These are phyloP conservation scores for Penicillium aurantiogriseum DNA, from an alignment of 2,329 filamentous ascomycete genomes.

Conservation along the genomic window DNA sequence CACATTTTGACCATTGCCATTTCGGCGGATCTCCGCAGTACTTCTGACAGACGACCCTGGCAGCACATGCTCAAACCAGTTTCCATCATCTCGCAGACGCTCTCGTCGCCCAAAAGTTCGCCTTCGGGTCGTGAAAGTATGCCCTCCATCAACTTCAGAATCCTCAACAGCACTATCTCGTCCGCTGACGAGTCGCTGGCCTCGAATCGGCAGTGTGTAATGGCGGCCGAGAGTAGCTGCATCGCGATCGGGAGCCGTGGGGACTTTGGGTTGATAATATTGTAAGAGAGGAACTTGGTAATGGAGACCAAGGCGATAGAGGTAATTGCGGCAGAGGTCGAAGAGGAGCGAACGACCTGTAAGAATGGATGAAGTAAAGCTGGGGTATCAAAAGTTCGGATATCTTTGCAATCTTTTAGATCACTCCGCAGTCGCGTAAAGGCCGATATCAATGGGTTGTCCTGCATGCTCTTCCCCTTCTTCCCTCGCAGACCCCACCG, in stretches of 20 bases:
- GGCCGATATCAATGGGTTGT: constrained; percentile 92
- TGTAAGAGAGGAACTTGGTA: constrained; percentile 94
- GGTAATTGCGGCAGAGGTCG: constrained; percentile 93
- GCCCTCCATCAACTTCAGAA: constrained; percentile 95
- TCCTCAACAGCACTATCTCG: constrained; percentile 90
- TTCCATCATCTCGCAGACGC: constrained; percentile 99
- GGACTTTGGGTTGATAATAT: constrained; percentile 78
- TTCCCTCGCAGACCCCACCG: constrained; percentile 92
- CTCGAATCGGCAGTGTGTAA: constrained; percentile 97
- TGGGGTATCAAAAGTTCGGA: constrained; percentile 83
- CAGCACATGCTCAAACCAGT: constrained; percentile 96
- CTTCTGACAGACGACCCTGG: constrained; percentile 84
- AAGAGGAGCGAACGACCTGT: constrained; percentile 93
- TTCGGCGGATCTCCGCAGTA: constrained; percentile 86
- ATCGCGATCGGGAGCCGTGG: constrained; percentile 88
- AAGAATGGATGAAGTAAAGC: constrained; percentile 89
- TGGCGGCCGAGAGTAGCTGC: constrained; percentile 89
- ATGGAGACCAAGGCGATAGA: constrained; percentile 90
- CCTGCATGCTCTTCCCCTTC: constrained; percentile 95
- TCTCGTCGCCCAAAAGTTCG: constrained; percentile 92
- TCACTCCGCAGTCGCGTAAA: constrained; percentile 89
- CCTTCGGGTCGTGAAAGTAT: constrained; percentile 95
- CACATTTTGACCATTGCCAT: constrained; percentile 99
- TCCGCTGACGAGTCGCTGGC: constrained; percentile 93
- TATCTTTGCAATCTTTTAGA: constrained; percentile 84